A percentile compares a stretch with the other conserved stretches of the same genome.
These are phyloP conservation scores for Murraya paniculata DNA, from an alignment of 345 rosid genomes.

Conservation along the genomic window DNA sequence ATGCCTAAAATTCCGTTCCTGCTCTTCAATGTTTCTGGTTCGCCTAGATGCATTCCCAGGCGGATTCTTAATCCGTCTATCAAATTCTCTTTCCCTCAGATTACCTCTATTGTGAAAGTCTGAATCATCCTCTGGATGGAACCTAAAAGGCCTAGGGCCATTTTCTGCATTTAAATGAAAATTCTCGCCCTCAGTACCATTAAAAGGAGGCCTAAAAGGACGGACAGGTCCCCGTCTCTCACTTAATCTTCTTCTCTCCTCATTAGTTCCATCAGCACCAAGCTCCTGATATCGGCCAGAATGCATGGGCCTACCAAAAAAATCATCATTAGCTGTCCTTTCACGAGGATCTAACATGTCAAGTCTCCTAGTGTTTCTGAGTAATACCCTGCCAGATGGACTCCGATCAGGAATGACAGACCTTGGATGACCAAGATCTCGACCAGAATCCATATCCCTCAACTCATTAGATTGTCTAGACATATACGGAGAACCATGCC, in stretches of 20 bases:
- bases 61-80: slow-evolving; percentile 50
- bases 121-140: slow-evolving; percentile 40
- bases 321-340: slow-evolving; percentile 48
- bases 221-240: slow-evolving; percentile 63
- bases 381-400: slow-evolving; percentile 53
- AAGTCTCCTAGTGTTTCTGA: slow-evolving; percentile 55
- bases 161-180: slow-evolving; percentile 46
- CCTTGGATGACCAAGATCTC: slow-evolving; percentile 61
- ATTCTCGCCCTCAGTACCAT: slow-evolving; percentile 40
- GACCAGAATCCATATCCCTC: slow-evolving; percentile 55
- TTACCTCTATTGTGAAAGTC: slow-evolving; percentile 49
- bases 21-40: slow-evolving; percentile 50
- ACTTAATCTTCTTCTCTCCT: slow-evolving; percentile 64
- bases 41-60: slow-evolving; percentile 58
- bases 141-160: slow-evolving; percentile 54
- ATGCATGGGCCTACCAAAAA: slow-evolving; percentile 51
- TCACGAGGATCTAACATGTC: slow-evolving; percentile 62
- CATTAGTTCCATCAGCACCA: slow-evolving; percentile 51
- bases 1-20: slow-evolving; percentile 57
- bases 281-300: slow-evolving; percentile 63
- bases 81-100: slow-evolving; percentile 58
- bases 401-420: slow-evolving; percentile 49
- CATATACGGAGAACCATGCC: slow-evolving; percentile 65
- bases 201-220: slow-evolving; percentile 59
- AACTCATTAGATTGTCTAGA: slow-evolving; percentile 52